Evolutionary conservation across 805 yeast species (phyloP).

Genomic region (Candida jianshihensis): DNA sequence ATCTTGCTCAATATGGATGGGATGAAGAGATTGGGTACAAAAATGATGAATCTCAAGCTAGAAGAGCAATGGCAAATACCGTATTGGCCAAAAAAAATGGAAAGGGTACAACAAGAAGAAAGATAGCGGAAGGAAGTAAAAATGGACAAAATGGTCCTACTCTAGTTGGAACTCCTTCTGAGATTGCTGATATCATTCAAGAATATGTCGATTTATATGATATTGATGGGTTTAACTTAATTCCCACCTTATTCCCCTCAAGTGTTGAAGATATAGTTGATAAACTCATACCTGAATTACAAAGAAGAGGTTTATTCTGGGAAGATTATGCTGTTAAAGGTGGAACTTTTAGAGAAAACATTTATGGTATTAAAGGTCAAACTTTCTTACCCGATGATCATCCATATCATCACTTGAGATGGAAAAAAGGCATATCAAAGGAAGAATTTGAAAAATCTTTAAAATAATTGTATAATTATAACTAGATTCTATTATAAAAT

Average conservation of each 20-base stretch:
- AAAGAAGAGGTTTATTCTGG: slow-evolving; percentile 27
- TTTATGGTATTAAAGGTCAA: slow-evolving; percentile 22
- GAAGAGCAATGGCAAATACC: background rate
- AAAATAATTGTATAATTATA: too few relatives aligned
- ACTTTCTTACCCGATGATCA: slow-evolving; percentile 9
- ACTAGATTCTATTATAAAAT: background rate
- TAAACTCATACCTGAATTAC: slow-evolving; percentile 27
- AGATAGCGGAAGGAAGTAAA: background rate
- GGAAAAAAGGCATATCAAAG: slow-evolving; percentile 3
- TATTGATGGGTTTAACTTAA: slow-evolving; percentile 36
- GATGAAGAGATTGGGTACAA: slow-evolving; percentile 23
- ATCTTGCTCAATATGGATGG: slow-evolving; percentile 25
- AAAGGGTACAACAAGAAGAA: background rate
- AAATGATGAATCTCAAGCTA: slow-evolving; percentile 2
- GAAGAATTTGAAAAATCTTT: slow-evolving; percentile 2
- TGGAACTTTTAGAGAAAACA: slow-evolving; percentile 28
- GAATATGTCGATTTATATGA: slow-evolving; percentile 32
- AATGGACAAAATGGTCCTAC: background rate
- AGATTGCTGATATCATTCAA: slow-evolving; percentile 29
- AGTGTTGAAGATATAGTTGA: slow-evolving; percentile 32
- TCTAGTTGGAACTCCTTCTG: slow-evolving; percentile 25
- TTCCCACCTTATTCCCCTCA: slow-evolving; percentile 29
- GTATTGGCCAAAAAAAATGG: background rate
- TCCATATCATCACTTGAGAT: slow-evolving; percentile 10
- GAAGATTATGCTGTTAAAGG: slow-evolving; percentile 26